phyloP scores from a whole-genome alignment of 1,284 basidiomycete species.

The Coriolopsis trogii region DNA sequence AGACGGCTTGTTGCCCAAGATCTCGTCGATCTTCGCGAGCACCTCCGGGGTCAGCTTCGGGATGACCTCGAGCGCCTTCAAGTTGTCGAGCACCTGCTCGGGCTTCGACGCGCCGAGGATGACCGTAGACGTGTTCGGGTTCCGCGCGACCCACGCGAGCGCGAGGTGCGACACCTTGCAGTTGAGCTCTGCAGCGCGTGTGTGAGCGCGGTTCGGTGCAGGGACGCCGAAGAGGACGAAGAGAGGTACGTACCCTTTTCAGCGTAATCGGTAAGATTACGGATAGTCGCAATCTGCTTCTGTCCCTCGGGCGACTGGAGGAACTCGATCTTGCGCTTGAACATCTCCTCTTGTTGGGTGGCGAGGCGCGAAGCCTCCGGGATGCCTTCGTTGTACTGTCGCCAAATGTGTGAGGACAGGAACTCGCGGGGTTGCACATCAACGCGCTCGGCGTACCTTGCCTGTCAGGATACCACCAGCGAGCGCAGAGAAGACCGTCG shows the following conservation, averaged over 20 bases:
- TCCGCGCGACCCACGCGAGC: conserved; percentile 69
- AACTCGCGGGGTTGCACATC: not conserved
- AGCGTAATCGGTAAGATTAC: conserved; percentile 67
- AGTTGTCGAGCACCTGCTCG: conserved; percentile 67
- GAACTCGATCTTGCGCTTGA: conserved; percentile 29
- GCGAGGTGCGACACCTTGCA: conserved; percentile 66
- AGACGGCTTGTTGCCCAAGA: conserved; percentile 55
- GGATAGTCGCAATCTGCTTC: conserved; percentile 70
- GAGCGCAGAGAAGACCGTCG: conserved; percentile 79
- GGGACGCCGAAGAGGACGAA: too few species aligned
- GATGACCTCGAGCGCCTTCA: conserved; percentile 71
- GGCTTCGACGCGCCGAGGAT: conserved; percentile 66
- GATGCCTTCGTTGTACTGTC: conserved; percentile 50
- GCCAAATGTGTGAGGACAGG: too few species aligned
- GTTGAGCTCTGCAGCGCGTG: conserved; percentile 45
- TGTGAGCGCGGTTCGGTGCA: not conserved
- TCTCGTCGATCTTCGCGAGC: conserved; percentile 65
- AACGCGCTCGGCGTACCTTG: conserved; percentile 45
- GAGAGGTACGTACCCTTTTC: conserved; percentile 41
- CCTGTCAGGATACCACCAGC: conserved; percentile 74
- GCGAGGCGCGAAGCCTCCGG: conserved; percentile 65
- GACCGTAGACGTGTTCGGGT: conserved; percentile 56
- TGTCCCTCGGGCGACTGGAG: conserved; percentile 51
- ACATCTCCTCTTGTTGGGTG: conserved; percentile 48
- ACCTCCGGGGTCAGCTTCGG: conserved; percentile 70